Base-by-base conservation (phyloP, 495 filamentous ascomycete genomes). In the Aspergillus saccharolyticus region DNA sequence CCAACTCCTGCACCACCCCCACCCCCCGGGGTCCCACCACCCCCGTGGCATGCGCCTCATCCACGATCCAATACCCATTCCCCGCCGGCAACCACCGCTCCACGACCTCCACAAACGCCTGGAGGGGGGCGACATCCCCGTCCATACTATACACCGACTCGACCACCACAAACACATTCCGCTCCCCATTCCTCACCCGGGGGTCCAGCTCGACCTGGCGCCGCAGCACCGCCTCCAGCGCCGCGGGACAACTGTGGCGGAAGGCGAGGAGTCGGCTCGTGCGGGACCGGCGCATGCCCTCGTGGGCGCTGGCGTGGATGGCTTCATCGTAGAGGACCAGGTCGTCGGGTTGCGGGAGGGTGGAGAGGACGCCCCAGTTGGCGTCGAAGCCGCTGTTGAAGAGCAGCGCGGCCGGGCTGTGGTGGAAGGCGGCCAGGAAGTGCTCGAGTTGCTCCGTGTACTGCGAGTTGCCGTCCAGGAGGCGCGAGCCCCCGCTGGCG, bases 61-160 rank as follows among this genome's bases (percentile, higher is more conserved):
- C 89, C 7, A 94, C 85, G 39, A 90, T 76, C 18, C 91, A 78
- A 64, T 88, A 79, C 5, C 79, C 86, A 65, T 89, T 89, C 2
- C 73, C 72, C 0, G 46, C 44, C 6, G 83, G 83, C 0, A 91
- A 72, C 5, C 83, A 58, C 1, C 69, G 66, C 51, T 90, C 79
- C 0, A 86, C 81, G 1, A 79, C 62, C 7, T 72, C 62, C 1
- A 88, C 74, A 39, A 91, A 79, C 20, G 84, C 74, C 16, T 66
- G 61, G 16, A 94, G 71, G 0, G 86, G 87, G 10, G 80, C 81
- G 9, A 89, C 63, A 68, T 91, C 88, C 0, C 89, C 89, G 65
- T 93, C 88, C 89, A 94, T 94, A 54, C 85, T 89, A 66, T 94
- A 94, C n/a, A 91, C 71, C 2, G 80, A 79, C 64, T 94, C 89